phyloP scores from a whole-genome alignment of 352 stramenopile species.

The Pythium brassicae region DNA sequence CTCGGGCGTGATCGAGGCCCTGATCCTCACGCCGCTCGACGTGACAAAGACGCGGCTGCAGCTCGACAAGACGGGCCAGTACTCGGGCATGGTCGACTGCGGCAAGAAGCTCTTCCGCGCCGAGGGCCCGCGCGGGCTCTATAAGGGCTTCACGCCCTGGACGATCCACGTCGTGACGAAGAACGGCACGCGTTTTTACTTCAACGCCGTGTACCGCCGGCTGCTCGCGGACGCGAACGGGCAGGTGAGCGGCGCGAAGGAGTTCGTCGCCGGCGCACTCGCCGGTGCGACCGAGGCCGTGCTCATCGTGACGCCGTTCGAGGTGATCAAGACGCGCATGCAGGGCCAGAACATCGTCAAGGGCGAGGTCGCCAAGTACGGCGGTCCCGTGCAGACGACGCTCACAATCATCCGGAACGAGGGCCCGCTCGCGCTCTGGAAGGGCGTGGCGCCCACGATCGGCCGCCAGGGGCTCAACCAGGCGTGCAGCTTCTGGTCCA shows the following conservation, averaged over 20 bases:
- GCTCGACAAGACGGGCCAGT: slow-evolving; percentile 82
- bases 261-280: slow-evolving; percentile 88
- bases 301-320: slow-evolving; percentile 96
- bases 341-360: slow-evolving; percentile 90
- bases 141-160: slow-evolving; percentile 88
- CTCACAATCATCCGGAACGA: slow-evolving; percentile 92
- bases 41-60: slow-evolving; percentile 88
- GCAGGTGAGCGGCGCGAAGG: slow-evolving; percentile 73
- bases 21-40: slow-evolving; percentile 84
- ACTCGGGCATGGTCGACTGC: slow-evolving; percentile 85
- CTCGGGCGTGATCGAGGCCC: slow-evolving; percentile 82
- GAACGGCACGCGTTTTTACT: slow-evolving; percentile 89
- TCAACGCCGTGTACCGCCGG: slow-evolving; percentile 81
- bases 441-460: slow-evolving; percentile 94
- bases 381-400: slow-evolving; percentile 89
- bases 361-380: slow-evolving; percentile 82
- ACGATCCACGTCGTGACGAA: slow-evolving; percentile 88
- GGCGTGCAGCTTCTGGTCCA: slow-evolving; percentile 97
- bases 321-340: slow-evolving; percentile 98
- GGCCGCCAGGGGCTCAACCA: slow-evolving; percentile 97
- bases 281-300: slow-evolving; percentile 95
- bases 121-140: slow-evolving; percentile 75
- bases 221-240: slow-evolving; percentile 74
- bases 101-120: slow-evolving; percentile 74
- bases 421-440: slow-evolving; percentile 93